A percentile compares a stretch with the other conserved stretches of the same genome.
Evolutionary conservation across 768 basidiomycete genomes (phyloP).

Genomic region (Pilatotrama ljubarskyi): DNA sequence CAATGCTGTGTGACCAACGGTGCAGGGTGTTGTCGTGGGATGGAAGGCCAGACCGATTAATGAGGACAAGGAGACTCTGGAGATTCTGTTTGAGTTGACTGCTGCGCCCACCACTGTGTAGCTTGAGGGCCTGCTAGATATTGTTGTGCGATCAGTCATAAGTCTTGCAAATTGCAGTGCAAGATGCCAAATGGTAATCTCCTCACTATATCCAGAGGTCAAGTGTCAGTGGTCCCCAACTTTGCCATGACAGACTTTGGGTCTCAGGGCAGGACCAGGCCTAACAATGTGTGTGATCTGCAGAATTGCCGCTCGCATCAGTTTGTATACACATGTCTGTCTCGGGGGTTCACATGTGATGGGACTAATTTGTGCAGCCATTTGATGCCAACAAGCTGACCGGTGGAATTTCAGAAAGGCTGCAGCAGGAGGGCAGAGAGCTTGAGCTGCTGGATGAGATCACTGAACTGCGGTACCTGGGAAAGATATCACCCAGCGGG

Average conservation of each 20-base stretch:
- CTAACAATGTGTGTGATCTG: background rate
- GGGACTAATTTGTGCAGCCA: constrained; percentile 23
- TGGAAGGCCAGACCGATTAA: constrained; percentile 1
- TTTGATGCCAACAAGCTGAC: constrained; percentile 18
- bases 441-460: constrained; percentile 39
- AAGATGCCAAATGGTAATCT: constrained; percentile 14
- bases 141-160: constrained; percentile 14
- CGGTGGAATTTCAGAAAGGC: constrained; percentile 11
- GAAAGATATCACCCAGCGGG: constrained; percentile 18
- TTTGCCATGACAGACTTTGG: constrained; percentile 32
- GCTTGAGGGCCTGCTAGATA: constrained; percentile 7
- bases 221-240: constrained; percentile 23
- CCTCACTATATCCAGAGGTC: constrained; percentile 11
- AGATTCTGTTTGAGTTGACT: background rate
- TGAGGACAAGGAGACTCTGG: background rate
- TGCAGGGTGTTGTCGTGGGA: constrained; percentile 11
- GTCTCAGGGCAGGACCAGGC: constrained; percentile 25
- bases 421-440: constrained; percentile 30
- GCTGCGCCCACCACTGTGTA: background rate
- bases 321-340: constrained; percentile 25
- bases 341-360: constrained; percentile 11
- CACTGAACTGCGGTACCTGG: constrained; percentile 27
- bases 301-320: constrained; percentile 21
- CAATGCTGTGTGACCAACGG: constrained; percentile 26
- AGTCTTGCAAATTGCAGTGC: constrained; percentile 6